Base-by-base conservation (phyloP, 148 eudicot genomes). In the Amaranthus cruentus region DNA sequence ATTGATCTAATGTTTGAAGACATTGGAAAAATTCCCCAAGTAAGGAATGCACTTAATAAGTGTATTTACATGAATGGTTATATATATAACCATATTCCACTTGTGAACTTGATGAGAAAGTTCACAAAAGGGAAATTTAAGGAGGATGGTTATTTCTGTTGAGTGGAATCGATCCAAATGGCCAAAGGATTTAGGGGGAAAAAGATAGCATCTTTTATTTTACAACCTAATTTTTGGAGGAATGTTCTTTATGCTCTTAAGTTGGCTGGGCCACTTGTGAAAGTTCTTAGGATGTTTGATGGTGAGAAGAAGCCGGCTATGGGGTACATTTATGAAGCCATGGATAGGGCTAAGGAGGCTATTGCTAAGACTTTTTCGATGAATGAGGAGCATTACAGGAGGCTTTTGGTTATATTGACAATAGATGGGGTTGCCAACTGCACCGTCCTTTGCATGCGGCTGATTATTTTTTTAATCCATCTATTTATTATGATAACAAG, bases 261-360 rank as follows among this genome's bases (percentile, higher is more conserved):
- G 49, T 54, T 74, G 4, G 3, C 55, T 2, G 54, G 46, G 6
- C 63, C 77, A 5, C 77, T 75, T 66, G 71, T 65, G 13, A 55
- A 55, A 50, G 71, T 75, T 13, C 46, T 65, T 54, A 46, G 44
- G 15, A n/a, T 75, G 55, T 71, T 66, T 66, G 65, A 75, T 75
- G 77, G 63, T 0, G 77, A 75, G 62, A 55, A 47, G 14, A 75
- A 66, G 28, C 77, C 64, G 6, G 6, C 64, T 8, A 66, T 75
- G 71, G 64, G 71, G 5, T 75, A 75, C 28, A 56, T 66, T 5
- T 75, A 75, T 57, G 52, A 75, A 57, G 55, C 71, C 44, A 65
- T 74, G 71, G 63, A 74, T 66, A 66, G 62, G 8, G 77, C 62
- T 43, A 74, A 66, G 61, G 77, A 74, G 47, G 47, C 62, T 3